These are phyloP conservation scores for Amyloporia xantha DNA, from an alignment of 768 basidiomycete species.

Conservation along the genomic window DNA sequence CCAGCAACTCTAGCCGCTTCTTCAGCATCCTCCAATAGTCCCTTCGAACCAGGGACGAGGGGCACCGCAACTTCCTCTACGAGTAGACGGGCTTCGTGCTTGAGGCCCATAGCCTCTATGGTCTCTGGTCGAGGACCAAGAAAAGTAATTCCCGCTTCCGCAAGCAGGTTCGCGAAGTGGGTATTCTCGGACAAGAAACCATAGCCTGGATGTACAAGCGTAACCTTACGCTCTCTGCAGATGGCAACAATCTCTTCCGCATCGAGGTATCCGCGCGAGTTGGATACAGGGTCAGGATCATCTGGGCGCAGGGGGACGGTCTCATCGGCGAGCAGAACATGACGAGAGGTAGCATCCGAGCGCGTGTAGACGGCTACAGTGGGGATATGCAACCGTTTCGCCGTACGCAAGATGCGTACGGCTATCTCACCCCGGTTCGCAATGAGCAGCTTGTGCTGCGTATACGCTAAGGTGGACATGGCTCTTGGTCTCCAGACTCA, in stretches of 20 bases:
- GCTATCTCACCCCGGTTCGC: constrained; percentile 75
- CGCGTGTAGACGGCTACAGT: constrained; percentile 56
- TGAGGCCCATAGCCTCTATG: constrained; percentile 52
- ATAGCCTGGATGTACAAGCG: constrained; percentile 57
- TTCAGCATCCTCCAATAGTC: constrained; percentile 34
- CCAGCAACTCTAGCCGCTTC: constrained; percentile 36
- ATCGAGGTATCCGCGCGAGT: constrained; percentile 40
- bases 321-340: constrained; percentile 51
- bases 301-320: constrained; percentile 29
- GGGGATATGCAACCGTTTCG: constrained; percentile 40
- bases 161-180: constrained; percentile 41
- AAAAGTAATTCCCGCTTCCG: constrained; percentile 46
- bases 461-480: not conserved
- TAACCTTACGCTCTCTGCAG: constrained; percentile 34
- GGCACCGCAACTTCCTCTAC: constrained; percentile 43
- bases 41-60: constrained; percentile 51
- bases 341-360: constrained; percentile 51
- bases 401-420: constrained; percentile 53
- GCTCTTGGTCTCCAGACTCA: not conserved
- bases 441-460: constrained; percentile 46
- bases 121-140: constrained; percentile 47
- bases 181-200: constrained; percentile 64
- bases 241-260: constrained; percentile 32
- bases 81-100: constrained; percentile 47
- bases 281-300: constrained; percentile 24